Evolutionary conservation across 495 filamentous ascomycete species (phyloP).

Genomic region (Hypoxylon perforatum): DNA sequence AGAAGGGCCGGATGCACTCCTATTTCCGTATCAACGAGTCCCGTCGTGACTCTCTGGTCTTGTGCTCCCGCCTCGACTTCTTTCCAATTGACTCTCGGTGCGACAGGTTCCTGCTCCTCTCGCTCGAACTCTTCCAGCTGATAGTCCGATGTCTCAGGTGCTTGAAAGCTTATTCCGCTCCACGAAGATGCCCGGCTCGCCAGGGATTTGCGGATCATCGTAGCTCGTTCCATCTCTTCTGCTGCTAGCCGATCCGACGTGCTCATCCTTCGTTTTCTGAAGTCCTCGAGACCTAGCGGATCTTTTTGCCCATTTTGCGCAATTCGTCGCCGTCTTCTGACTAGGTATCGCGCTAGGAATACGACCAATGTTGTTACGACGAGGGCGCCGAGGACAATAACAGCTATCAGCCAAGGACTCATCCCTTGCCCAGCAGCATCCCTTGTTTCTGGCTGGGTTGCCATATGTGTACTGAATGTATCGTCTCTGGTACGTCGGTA

Average conservation of each 20-base stretch:
- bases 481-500: slow-evolving; percentile 14
- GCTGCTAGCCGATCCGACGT: slow-evolving; percentile 37
- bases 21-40: slow-evolving; percentile 43
- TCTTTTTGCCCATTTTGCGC: slow-evolving; percentile 26
- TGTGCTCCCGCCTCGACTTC: slow-evolving; percentile 47
- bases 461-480: slow-evolving; percentile 11
- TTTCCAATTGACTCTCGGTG: slow-evolving; percentile 42
- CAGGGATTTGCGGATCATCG: slow-evolving; percentile 61
- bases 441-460: slow-evolving; percentile 8
- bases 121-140: slow-evolving; percentile 13
- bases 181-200: slow-evolving; percentile 50
- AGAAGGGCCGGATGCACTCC: slow-evolving; percentile 38
- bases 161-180: slow-evolving; percentile 1
- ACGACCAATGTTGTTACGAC: slow-evolving; percentile 38
- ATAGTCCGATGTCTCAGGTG: neutral
- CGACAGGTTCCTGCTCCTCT: slow-evolving; percentile 28
- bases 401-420: slow-evolving; percentile 48
- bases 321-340: slow-evolving; percentile 39
- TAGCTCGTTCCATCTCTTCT: slow-evolving; percentile 52
- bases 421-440: neutral
- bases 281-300: slow-evolving; percentile 34
- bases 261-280: slow-evolving; percentile 43
- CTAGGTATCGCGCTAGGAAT: slow-evolving; percentile 32
- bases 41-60: slow-evolving; percentile 40
- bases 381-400: slow-evolving; percentile 44